These are phyloP conservation scores for Balansia obtecta DNA, from an alignment of 2,329 filamentous ascomycete species.

Conservation along the genomic window DNA sequence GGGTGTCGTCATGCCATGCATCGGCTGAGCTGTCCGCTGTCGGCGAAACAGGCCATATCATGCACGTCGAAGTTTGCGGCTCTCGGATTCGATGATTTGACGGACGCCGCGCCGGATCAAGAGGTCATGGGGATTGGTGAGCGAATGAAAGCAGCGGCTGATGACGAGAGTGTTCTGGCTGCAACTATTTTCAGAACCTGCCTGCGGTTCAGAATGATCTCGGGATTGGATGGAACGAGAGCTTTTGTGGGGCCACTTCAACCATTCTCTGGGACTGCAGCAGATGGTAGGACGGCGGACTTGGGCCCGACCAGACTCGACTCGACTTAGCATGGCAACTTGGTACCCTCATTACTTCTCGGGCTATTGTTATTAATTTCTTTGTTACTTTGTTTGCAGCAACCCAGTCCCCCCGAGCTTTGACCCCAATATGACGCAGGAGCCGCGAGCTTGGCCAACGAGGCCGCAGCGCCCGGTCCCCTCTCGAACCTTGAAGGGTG, in stretches of 20 bases:
- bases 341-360: neutral
- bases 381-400: neutral
- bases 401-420: neutral
- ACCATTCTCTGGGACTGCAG: neutral
- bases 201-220: neutral
- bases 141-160: neutral
- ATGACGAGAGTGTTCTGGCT: neutral
- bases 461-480: neutral
- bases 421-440: slow-evolving; percentile 2
- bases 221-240: neutral
- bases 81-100: neutral
- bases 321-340: neutral
- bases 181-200: neutral
- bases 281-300: too few species aligned
- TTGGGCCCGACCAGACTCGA: neutral
- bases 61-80: neutral
- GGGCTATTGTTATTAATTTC: neutral
- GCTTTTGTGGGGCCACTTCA: neutral
- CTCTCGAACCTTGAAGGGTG: neutral
- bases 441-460: slow-evolving; percentile 1
- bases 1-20: neutral
- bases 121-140: neutral
- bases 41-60: too few species aligned
- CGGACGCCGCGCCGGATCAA: neutral
- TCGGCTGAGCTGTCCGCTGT: neutral